phyloP scores from a whole-genome alignment of 2,329 filamentous ascomycete species.

The Fusarium annulatum region DNA sequence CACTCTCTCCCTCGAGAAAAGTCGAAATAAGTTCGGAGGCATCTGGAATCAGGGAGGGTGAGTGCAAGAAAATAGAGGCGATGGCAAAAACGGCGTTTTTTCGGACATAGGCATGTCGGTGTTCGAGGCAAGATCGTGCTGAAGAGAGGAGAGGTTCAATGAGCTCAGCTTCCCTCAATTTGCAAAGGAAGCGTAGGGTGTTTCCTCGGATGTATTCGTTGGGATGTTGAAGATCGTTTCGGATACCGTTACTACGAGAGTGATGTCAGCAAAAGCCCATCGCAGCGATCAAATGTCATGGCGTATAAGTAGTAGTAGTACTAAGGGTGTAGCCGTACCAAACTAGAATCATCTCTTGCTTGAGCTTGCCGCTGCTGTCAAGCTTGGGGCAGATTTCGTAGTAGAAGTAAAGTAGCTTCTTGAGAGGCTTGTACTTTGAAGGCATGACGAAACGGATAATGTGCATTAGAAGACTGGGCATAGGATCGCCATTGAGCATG shows the following conservation, averaged over 20 bases:
- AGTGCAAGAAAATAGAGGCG: constrained; percentile 90
- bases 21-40: constrained; percentile 90
- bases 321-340: constrained; percentile 68
- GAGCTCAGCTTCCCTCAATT: constrained; percentile 93
- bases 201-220: constrained; percentile 99
- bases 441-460: constrained; percentile 99
- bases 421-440: constrained; percentile 93
- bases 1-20: constrained; percentile 91
- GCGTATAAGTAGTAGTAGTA: not conserved
- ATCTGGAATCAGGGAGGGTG: constrained; percentile 91
- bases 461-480: constrained; percentile 97
- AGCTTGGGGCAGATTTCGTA: constrained; percentile 99
- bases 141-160: constrained; percentile 96
- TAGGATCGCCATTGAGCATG: constrained; percentile 98
- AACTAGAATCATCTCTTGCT: constrained; percentile 99
- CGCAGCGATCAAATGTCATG: not conserved
- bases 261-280: constrained; percentile 17
- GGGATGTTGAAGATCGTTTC: constrained; percentile 95
- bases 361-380: constrained; percentile 90
- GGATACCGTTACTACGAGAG: constrained; percentile 87
- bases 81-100: constrained; percentile 98
- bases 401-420: constrained; percentile 99
- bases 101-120: constrained; percentile 96
- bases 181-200: constrained; percentile 97
- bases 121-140: constrained; percentile 90